Evolutionary conservation across 1,284 basidiomycete species (phyloP), one percentile per base, ranked within the genome.

Genomic region (Leccinum variabile): DNA sequence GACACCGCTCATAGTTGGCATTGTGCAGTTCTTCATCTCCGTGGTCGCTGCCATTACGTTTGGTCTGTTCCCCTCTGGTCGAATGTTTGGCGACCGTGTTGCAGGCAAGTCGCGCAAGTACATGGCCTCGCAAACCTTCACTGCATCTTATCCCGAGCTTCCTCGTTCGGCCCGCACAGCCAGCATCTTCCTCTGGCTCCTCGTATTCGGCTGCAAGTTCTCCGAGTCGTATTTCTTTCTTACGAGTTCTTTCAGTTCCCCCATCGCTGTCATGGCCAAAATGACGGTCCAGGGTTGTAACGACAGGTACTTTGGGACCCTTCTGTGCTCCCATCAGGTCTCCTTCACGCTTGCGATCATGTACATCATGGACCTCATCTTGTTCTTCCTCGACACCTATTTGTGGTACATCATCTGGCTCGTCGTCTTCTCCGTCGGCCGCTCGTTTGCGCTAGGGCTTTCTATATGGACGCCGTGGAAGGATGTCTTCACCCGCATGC

Each of bases 381-480:
- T 97, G 68, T 98, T 97, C 88, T 98, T 98, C 86, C 81, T 98
- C 78, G 95, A 98, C 81, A 98, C 95, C 52, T 98, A 97, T 82
- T 80, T 98, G 55, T 98, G 95, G 95, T 97, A 92, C 79, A 89
- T 92, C 78, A 96, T 97, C 75, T 98, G 95, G 95, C 88, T 95
- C 70, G 95, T 96, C 63, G 90, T 97, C 68, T 97, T 96, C 83
- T 92, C 90, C 71, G 91, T 98, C 58, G 90, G 86, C 6, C 86
- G 95, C 33, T 94, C 93, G 28, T 98, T 98, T 76, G 82, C 87
- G 9, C 84, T 97, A 56, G 95, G 95, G 16, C 82, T 98, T 68
- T 95, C 92, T 35, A 97, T 98, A 70, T 98, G 95, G 95, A 98
- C 95, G 0, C 95, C 95, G 0, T 98, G 95, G 95, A 90, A 89